phyloP scores from a whole-genome alignment of 2,329 filamentous ascomycete species.

The Colletotrichum tropicicola region DNA sequence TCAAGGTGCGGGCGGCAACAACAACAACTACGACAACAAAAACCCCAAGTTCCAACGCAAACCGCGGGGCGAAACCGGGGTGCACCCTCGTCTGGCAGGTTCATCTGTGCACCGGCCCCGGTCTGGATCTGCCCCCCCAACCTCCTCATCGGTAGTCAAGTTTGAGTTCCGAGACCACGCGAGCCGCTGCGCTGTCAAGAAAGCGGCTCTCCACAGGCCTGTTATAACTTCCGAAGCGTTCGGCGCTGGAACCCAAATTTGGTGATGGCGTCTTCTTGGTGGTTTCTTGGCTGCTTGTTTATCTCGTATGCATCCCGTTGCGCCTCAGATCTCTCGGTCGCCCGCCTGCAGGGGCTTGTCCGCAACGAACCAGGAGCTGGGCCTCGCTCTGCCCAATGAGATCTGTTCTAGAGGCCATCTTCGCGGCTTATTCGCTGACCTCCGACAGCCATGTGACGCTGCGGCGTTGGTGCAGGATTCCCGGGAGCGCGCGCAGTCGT shows the following conservation, averaged over 20 bases:
- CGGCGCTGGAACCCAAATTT: background rate
- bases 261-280: conserved; percentile 2
- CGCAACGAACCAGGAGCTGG: background rate
- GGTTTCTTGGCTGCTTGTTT: conserved; percentile 14
- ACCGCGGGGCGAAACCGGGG: background rate
- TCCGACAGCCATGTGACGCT: background rate
- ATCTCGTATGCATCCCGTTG: conserved; percentile 3
- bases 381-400: background rate
- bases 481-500: background rate
- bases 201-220: conserved; percentile 13
- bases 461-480: background rate
- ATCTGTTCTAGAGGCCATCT: background rate
- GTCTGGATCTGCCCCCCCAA: conserved; percentile 10
- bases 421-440: background rate
- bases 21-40: background rate
- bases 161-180: conserved; percentile 29
- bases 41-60: background rate
- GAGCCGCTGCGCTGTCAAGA: conserved; percentile 25
- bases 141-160: conserved; percentile 31
- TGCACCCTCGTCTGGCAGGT: conserved; percentile 1
- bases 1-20: background rate
- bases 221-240: background rate
- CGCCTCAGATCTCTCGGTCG: background rate
- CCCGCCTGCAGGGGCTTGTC: conserved; percentile 1
- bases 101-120: too few species aligned